Evolutionary conservation across 2,329 filamentous ascomycete species (phyloP).

Genomic region (Penicillium sp.): DNA sequence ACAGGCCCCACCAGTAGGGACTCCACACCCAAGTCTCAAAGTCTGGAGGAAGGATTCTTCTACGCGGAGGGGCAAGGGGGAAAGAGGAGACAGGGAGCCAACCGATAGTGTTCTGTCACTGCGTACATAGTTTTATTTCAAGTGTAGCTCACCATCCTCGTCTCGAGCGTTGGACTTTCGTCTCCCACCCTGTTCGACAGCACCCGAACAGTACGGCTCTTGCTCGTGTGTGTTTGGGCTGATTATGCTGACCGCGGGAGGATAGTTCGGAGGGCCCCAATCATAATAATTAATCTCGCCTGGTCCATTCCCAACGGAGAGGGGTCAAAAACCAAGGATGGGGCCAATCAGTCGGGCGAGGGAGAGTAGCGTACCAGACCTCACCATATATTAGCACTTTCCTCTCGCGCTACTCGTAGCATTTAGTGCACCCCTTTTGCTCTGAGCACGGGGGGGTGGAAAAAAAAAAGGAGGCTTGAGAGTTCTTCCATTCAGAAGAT

Average conservation of each 20-base stretch:
- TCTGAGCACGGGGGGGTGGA: too few relatives aligned
- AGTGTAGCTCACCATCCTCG: not conserved
- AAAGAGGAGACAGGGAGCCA: not conserved
- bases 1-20: constrained; percentile 20
- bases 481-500: not conserved
- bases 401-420: not conserved
- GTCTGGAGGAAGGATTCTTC: constrained; percentile 15
- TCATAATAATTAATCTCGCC: not conserved
- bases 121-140: too few relatives aligned
- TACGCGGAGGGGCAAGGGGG: not conserved
- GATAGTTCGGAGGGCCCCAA: constrained; percentile 3
- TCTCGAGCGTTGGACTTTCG: not conserved
- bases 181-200: not conserved
- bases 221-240: not conserved
- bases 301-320: not conserved
- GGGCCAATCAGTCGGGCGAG: constrained; percentile 21
- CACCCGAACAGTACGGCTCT: too few relatives aligned
- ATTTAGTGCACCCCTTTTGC: not conserved
- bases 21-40: constrained; percentile 13
- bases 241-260: not conserved
- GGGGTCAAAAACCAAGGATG: not conserved
- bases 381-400: constrained; percentile 17
- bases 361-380: constrained; percentile 26
- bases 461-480: not conserved
- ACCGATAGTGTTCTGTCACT: not conserved